phyloP scores from a whole-genome alignment of 2,329 filamentous ascomycete genomes.

The Fusarium sororula region DNA sequence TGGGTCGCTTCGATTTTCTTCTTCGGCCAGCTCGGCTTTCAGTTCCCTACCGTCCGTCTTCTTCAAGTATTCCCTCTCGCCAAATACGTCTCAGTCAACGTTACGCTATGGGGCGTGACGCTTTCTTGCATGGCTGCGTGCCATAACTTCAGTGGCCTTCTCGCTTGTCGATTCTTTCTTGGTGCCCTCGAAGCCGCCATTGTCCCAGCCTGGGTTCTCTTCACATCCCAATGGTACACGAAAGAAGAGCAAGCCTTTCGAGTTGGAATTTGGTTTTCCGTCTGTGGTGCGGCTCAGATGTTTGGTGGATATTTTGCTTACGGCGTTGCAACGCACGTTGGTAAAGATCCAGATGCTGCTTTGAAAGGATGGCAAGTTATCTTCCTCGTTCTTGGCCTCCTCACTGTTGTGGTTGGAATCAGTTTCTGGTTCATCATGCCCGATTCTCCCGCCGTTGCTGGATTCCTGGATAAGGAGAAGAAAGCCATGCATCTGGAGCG shows the following conservation, averaged over 20 bases:
- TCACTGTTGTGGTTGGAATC: not conserved
- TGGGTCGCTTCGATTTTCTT: constrained; percentile 48
- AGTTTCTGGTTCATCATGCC: not conserved
- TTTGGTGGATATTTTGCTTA: constrained; percentile 38
- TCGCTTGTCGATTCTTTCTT: constrained; percentile 1
- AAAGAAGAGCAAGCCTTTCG: constrained; percentile 34
- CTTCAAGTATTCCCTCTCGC: constrained; percentile 39
- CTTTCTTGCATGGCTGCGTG: not conserved
- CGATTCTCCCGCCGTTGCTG: not conserved
- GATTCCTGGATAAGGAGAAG: not conserved
- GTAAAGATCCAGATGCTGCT: constrained; percentile 11
- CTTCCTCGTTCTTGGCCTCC: not conserved
- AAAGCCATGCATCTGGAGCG: not conserved
- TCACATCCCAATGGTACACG: constrained; percentile 36
- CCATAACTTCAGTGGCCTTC: not conserved
- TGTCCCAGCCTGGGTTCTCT: constrained; percentile 17
- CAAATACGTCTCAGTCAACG: not conserved
- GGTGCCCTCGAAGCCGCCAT: not conserved
- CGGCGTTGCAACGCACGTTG: constrained; percentile 29
- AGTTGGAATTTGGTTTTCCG: constrained; percentile 34
- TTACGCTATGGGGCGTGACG: not conserved
- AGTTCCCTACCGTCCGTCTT: constrained; percentile 51
- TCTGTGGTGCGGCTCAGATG: constrained; percentile 32
- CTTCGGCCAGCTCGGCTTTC: constrained; percentile 49
- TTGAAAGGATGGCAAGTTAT: not conserved